Conservation (phyloP, 2,329 filamentous ascomycete genomes). For the Claviceps sp. region DNA sequence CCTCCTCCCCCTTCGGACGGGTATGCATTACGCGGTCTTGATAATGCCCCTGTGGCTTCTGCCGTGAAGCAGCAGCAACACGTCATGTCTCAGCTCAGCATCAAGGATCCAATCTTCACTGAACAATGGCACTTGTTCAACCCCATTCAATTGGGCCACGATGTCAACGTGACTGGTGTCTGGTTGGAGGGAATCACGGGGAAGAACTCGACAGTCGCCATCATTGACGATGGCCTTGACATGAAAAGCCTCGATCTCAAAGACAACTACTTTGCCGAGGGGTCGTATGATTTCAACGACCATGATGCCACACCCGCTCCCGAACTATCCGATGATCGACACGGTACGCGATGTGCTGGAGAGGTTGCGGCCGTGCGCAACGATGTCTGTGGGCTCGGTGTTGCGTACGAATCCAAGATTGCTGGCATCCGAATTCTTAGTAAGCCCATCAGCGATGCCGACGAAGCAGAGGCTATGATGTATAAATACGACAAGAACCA, state of each 20-base stretch:
- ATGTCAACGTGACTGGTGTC: conserved; percentile 89
- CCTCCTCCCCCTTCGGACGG: conserved; percentile 18
- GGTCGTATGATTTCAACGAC: conserved; percentile 96
- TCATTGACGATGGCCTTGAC: conserved; percentile 91
- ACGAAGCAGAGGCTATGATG: conserved; percentile 86
- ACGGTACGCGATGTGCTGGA: conserved; percentile 89
- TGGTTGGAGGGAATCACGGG: conserved; percentile 89
- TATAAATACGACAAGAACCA: conserved; percentile 85
- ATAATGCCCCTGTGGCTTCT: conserved; percentile 14
- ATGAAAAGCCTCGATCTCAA: conserved; percentile 90
- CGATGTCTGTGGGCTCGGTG: conserved; percentile 86
- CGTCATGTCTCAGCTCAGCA: conserved; percentile 54
- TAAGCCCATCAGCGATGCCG: conserved; percentile 77
- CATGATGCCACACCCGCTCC: conserved; percentile 65
- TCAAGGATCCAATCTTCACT: conserved; percentile 78
- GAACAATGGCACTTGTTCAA: conserved; percentile 97
- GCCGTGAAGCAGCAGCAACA: conserved; percentile 44
- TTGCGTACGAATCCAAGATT: conserved; percentile 84
- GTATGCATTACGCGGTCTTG: conserved; percentile 9
- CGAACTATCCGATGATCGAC: conserved; percentile 68
- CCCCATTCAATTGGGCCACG: conserved; percentile 64
- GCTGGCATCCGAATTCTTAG: conserved; percentile 87
- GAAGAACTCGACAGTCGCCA: conserved; percentile 75
- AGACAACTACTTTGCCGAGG: conserved; percentile 83
- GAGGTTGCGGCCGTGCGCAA: conserved; percentile 90